These are phyloP conservation scores for Trichosporon ovoides DNA, from an alignment of 1,284 basidiomycete genomes.

Conservation along the genomic window DNA sequence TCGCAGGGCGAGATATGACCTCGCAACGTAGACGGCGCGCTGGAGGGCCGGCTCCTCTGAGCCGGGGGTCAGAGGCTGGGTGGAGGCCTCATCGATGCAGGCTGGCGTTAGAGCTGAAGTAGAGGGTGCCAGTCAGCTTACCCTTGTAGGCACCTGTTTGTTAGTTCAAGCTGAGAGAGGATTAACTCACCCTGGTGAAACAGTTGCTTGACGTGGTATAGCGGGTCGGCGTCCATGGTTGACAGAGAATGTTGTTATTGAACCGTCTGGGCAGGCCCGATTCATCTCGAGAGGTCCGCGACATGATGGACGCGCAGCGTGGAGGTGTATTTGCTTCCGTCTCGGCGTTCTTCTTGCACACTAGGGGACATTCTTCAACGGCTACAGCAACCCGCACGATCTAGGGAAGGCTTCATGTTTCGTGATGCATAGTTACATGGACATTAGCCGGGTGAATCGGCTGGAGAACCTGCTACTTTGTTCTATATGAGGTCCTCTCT, in stretches of 20 bases:
- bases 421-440: constrained; percentile 5
- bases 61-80: constrained; percentile 28
- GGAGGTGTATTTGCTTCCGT: neutral
- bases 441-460: neutral
- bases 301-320: neutral
- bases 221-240: constrained; percentile 69
- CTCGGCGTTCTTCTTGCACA: neutral
- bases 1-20: constrained; percentile 71
- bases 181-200: constrained; percentile 65
- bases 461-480: neutral
- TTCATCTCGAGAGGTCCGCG: neutral
- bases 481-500: neutral
- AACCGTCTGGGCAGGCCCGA: neutral
- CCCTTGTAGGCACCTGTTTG: constrained; percentile 46
- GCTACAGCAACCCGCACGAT: too few species aligned
- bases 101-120: constrained; percentile 23
- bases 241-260: neutral
- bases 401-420: neutral
- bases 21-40: constrained; percentile 69
- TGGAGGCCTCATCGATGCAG: constrained; percentile 42
- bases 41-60: constrained; percentile 46
- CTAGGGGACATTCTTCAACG: neutral
- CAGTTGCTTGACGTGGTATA: constrained; percentile 78
- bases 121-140: constrained; percentile 11
- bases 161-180: constrained; percentile 6